Evolutionary conservation across 345 rosid species (phyloP).

Genomic region (Physaria fendleri): DNA sequence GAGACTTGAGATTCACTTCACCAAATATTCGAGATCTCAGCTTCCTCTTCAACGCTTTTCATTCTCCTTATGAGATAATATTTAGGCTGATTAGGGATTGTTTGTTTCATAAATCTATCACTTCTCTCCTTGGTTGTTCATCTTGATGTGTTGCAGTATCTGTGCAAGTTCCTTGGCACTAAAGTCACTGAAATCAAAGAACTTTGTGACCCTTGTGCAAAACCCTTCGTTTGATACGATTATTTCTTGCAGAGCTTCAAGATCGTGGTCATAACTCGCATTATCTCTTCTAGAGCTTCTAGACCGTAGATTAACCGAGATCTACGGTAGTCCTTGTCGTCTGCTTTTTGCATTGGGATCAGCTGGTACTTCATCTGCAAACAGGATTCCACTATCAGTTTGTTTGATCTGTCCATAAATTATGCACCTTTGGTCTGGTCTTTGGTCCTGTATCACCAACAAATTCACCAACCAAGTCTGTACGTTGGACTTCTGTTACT

Average conservation of each 20-base stretch:
- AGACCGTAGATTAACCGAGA: too few species aligned
- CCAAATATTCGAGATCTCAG: too few species aligned
- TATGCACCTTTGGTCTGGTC: conserved; percentile 77
- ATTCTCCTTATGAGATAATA: too few species aligned
- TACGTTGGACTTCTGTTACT: conserved; percentile 88
- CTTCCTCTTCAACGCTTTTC: too few species aligned
- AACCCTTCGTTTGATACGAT: conserved; percentile 93
- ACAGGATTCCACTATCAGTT: conserved; percentile 98
- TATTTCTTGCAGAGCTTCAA: conserved; percentile 94
- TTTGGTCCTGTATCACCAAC: conserved; percentile 99
- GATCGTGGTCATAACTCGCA: conserved; percentile 97
- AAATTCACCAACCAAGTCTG: conserved; percentile 98
- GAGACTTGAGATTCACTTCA: too few species aligned
- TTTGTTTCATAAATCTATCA: too few species aligned
- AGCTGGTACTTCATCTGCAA: conserved; percentile 95
- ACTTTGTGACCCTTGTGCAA: conserved; percentile 91
- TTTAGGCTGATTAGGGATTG: too few species aligned
- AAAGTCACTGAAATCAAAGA: conserved; percentile 79
- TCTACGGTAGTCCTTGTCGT: conserved; percentile 95
- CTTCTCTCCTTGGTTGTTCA: too few species aligned
- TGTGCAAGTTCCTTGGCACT: conserved; percentile 61
- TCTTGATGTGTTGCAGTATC: too few species aligned
- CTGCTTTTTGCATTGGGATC: conserved; percentile 91
- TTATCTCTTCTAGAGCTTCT: conserved; percentile 94
- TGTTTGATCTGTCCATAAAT: conserved; percentile 63